A percentile compares a stretch with the other conserved stretches of the same genome.
Conservation (phyloP, 2,329 filamentous ascomycete species). For the Xylaria sp. region DNA sequence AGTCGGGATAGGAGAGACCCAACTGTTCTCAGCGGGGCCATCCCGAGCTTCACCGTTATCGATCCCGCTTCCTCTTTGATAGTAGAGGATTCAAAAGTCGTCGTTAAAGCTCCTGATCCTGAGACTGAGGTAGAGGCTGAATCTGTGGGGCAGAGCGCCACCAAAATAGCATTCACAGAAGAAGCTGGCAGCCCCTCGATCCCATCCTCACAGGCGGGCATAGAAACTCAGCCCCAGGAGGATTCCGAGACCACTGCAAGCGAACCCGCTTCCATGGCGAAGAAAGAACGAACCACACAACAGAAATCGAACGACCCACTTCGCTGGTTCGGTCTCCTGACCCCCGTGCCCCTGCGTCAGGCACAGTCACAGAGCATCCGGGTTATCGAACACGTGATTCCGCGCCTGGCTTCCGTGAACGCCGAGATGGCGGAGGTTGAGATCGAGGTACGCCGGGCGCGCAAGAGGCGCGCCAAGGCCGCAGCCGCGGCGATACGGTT, state of each 20-base stretch:
- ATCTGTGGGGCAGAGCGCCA: constrained; percentile 14
- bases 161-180: constrained; percentile 11
- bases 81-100: constrained; percentile 24
- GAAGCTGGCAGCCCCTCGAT: not conserved
- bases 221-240: constrained; percentile 1
- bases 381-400: constrained; percentile 67
- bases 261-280: constrained; percentile 26
- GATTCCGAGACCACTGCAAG: not conserved
- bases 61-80: constrained; percentile 5
- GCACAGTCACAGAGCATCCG: constrained; percentile 69
- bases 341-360: constrained; percentile 61
- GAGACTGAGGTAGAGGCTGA: constrained; percentile 6
- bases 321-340: constrained; percentile 65
- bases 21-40: constrained; percentile 22
- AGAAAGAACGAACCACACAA: constrained; percentile 29
- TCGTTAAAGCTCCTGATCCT: constrained; percentile 5
- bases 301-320: constrained; percentile 61
- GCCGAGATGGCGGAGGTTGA: constrained; percentile 72
- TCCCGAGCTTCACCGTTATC: constrained; percentile 42
- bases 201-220: not conserved
- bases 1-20: not conserved
- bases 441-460: constrained; percentile 71
- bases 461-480: constrained; percentile 64
- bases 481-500: constrained; percentile 48
- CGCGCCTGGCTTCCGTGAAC: constrained; percentile 65